phyloP scores from a whole-genome alignment of 1,139 yeast genomes.

The Williopsis jadinii region DNA sequence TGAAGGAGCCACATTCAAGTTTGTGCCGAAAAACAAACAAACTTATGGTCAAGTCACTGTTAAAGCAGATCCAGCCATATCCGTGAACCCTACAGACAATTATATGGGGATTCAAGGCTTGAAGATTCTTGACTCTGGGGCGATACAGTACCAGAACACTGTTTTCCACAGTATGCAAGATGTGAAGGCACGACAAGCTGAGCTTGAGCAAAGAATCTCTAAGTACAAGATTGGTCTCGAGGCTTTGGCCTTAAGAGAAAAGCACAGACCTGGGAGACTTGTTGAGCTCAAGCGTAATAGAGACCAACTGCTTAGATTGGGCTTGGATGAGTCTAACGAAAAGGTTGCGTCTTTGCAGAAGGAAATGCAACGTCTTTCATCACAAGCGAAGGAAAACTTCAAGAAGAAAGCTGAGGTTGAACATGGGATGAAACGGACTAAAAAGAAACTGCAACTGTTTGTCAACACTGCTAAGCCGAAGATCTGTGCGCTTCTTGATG shows the following conservation, averaged over 20 bases:
- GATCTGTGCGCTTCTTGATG: slow-evolving; percentile 1
- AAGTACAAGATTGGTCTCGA: slow-evolving; percentile 6
- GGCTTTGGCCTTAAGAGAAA: slow-evolving; percentile 2
- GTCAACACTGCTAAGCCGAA: slow-evolving; percentile 3
- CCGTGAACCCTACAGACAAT: too few species aligned
- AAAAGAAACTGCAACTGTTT: slow-evolving; percentile 3
- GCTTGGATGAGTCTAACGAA: slow-evolving; percentile 3
- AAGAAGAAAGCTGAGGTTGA: slow-evolving; percentile 2
- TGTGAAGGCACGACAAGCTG: slow-evolving; percentile 3
- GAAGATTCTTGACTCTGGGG: slow-evolving; percentile 2
- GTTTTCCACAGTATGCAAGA: slow-evolving; percentile 3
- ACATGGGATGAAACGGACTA: slow-evolving; percentile 2
- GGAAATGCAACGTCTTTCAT: slow-evolving; percentile 5
- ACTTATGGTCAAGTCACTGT: too few species aligned
- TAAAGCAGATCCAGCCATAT: neutral
- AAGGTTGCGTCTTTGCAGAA: slow-evolving; percentile 1
- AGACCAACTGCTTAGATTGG: slow-evolving; percentile 6
- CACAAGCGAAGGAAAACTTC: slow-evolving; percentile 1
- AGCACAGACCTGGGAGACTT: slow-evolving; percentile 4
- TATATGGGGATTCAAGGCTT: neutral
- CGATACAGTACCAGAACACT: slow-evolving; percentile 4
- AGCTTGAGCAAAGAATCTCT: slow-evolving; percentile 3
- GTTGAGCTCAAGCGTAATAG: slow-evolving; percentile 6
- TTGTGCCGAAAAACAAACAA: too few species aligned
- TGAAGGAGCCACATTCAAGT: too few species aligned